Evolutionary conservation across 768 basidiomycete genomes (phyloP).

Genomic region (Russula earlei): DNA sequence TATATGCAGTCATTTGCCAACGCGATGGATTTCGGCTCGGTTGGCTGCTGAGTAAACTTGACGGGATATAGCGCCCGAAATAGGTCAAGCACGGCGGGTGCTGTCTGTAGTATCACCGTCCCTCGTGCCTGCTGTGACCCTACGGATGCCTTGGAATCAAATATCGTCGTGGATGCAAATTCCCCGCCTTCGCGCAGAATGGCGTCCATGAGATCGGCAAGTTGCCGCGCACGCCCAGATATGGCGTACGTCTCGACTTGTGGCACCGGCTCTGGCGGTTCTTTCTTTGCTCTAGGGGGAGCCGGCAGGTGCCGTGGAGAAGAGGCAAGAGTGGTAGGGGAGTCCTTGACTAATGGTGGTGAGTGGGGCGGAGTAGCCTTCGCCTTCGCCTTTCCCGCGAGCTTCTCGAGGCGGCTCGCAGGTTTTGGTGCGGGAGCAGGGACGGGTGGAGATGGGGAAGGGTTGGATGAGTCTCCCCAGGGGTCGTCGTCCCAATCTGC

Average conservation of each 20-base stretch:
- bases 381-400: constrained; percentile 46
- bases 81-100: constrained; percentile 62
- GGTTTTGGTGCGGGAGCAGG: constrained; percentile 35
- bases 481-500: constrained; percentile 55
- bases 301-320: constrained; percentile 20
- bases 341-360: constrained; percentile 8
- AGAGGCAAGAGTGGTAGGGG: constrained; percentile 21
- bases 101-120: constrained; percentile 47
- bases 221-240: constrained; percentile 7
- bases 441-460: constrained; percentile 24
- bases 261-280: neutral
- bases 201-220: constrained; percentile 14
- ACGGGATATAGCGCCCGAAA: constrained; percentile 74
- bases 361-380: constrained; percentile 29
- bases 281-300: constrained; percentile 20
- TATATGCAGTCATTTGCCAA: constrained; percentile 79
- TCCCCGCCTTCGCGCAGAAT: constrained; percentile 30
- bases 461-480: constrained; percentile 43
- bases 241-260: constrained; percentile 12
- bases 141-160: constrained; percentile 19
- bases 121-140: constrained; percentile 29
- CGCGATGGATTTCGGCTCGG: constrained; percentile 49
- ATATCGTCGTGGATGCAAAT: constrained; percentile 45
- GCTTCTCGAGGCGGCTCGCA: constrained; percentile 49
- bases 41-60: constrained; percentile 37